These are phyloP conservation scores for Solanum sitiens DNA, from an alignment of 257 asterid genomes.

Conservation along the genomic window DNA sequence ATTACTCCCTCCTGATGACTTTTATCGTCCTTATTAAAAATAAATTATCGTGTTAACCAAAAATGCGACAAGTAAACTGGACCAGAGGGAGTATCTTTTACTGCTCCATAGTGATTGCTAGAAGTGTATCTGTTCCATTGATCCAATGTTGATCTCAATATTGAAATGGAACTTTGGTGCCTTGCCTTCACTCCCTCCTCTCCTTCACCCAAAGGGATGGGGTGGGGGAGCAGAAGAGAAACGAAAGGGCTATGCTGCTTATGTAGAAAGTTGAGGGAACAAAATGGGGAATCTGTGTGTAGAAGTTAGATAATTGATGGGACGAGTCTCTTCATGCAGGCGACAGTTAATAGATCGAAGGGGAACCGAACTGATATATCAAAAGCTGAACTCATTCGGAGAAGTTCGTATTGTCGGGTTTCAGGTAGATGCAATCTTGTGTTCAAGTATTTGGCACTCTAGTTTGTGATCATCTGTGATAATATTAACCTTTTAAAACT, in stretches of 20 bases:
- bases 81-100: too few species aligned
- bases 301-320: not conserved
- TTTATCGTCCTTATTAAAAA: too few species aligned
- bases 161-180: too few species aligned
- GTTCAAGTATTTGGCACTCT: not conserved
- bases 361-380: slow-evolving; percentile 86
- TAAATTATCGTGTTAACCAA: too few species aligned
- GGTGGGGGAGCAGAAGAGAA: too few species aligned
- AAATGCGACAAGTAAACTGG: too few species aligned
- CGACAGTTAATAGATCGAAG: slow-evolving; percentile 84
- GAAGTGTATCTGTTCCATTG: too few species aligned
- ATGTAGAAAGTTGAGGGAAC: not conserved
- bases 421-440: not conserved
- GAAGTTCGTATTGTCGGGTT: slow-evolving; percentile 84
- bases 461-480: not conserved
- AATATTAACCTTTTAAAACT: not conserved
- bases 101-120: too few species aligned
- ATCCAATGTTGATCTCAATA: too few species aligned
- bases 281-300: not conserved
- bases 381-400: slow-evolving; percentile 71
- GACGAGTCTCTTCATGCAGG: slow-evolving; percentile 18
- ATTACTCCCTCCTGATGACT: not conserved
- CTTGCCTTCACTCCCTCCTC: too few species aligned
- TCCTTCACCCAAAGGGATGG: too few species aligned
- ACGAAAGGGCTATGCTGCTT: not conserved